Percentiles rank a stretch among this genome's conserved stretches.
Evolutionary conservation across 345 rosid genomes (phyloP).

Genomic region (Populus davidiana): DNA sequence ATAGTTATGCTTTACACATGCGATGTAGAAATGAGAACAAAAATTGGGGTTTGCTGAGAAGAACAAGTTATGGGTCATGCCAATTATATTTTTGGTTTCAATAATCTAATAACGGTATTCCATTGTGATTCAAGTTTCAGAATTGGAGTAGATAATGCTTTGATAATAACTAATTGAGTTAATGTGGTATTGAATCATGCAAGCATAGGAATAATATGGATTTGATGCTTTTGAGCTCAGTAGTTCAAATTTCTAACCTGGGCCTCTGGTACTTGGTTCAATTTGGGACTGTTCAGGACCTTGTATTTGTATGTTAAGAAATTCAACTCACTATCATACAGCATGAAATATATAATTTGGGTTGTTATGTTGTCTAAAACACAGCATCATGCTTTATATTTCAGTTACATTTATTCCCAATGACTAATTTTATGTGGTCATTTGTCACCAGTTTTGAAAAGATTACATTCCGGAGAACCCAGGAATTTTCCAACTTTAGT

Average conservation of each 20-base stretch:
- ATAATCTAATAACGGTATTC: neutral
- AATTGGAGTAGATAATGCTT: neutral
- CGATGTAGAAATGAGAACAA: neutral
- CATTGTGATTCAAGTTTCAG: neutral
- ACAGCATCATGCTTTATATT: neutral
- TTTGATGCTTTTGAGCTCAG: neutral
- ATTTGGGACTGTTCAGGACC: neutral
- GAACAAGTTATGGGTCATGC: neutral
- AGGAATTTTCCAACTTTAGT: conserved; percentile 45
- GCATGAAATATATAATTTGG: neutral
- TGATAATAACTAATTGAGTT: neutral
- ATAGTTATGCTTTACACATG: neutral
- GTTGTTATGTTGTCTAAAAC: neutral
- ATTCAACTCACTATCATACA: neutral
- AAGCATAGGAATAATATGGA: neutral
- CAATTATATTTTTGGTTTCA: neutral
- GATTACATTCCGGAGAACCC: conserved; percentile 58
- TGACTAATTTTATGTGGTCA: conserved; percentile 15
- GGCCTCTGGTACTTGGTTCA: neutral
- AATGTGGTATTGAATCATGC: neutral
- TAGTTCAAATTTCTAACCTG: neutral
- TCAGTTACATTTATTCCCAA: neutral
- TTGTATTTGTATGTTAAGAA: neutral
- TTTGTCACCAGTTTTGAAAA: conserved; percentile 66
- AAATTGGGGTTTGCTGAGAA: neutral